Conservation (phyloP, 257 asterid genomes). For the Sherardia arvensis region DNA sequence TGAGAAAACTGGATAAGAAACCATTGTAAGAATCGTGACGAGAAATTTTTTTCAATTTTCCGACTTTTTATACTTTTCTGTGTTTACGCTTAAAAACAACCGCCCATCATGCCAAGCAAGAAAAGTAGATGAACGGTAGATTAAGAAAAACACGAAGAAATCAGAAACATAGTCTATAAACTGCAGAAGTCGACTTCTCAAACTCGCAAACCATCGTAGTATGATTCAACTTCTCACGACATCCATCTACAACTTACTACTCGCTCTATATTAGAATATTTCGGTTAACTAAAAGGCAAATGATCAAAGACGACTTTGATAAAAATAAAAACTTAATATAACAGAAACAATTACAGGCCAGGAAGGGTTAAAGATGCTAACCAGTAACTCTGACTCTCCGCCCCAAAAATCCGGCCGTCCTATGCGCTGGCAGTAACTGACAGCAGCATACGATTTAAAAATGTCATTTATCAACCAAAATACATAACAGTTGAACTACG, state of each 20-base stretch:
- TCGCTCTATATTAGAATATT: background rate
- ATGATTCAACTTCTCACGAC: background rate
- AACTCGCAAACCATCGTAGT: background rate
- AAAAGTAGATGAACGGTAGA: background rate
- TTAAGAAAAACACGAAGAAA: background rate
- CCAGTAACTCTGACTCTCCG: slow-evolving; percentile 96
- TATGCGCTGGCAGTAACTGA: slow-evolving; percentile 87
- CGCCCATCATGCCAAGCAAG: background rate
- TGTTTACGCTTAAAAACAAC: background rate
- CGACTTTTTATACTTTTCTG: no score
- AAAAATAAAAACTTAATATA: background rate
- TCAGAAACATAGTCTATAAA: background rate
- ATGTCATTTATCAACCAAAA: background rate
- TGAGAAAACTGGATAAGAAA: background rate
- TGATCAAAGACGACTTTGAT: background rate
- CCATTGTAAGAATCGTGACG: no score
- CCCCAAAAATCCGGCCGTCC: slow-evolving; percentile 96
- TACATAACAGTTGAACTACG: background rate
- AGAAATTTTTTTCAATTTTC: background rate
- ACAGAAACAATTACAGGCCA: background rate
- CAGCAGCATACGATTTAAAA: slow-evolving; percentile 19
- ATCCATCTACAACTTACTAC: background rate
- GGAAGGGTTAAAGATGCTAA: slow-evolving; percentile 25
- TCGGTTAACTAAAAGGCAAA: background rate
- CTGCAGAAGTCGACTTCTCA: background rate